phyloP scores from a whole-genome alignment of 73 alveolate species.

The Tetrahymena thermophila region DNA sequence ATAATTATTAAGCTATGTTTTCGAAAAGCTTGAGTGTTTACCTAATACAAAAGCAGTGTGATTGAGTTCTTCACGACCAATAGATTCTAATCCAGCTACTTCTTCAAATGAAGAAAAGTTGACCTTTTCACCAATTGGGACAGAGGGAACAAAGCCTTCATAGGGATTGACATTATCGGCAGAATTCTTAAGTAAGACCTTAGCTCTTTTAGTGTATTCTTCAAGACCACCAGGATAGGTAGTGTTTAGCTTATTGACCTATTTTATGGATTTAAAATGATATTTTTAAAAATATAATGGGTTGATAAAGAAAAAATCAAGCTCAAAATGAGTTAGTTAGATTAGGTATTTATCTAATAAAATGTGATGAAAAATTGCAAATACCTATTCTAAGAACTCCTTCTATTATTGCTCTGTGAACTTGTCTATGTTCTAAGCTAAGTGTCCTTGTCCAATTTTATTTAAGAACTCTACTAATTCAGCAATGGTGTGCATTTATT shows the following conservation, averaged over 20 bases:
- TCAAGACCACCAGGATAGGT: constrained; percentile 90
- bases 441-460: background rate
- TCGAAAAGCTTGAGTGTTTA: background rate
- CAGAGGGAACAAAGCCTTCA: constrained; percentile 73
- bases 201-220: constrained; percentile 87
- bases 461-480: background rate
- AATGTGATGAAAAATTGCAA: background rate
- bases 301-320: too few relatives aligned
- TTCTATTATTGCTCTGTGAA: background rate
- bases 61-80: constrained; percentile 71
- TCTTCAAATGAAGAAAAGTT: constrained; percentile 57
- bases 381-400: background rate
- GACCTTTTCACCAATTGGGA: constrained; percentile 81
- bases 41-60: constrained; percentile 80
- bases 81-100: constrained; percentile 60
- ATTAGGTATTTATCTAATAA: background rate
- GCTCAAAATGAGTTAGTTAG: background rate
- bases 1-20: background rate
- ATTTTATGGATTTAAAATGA: background rate
- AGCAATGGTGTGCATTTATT: background rate
- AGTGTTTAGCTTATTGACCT: constrained; percentile 14
- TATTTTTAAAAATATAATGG: too few relatives aligned
- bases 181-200: constrained; percentile 72
- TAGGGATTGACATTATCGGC: constrained; percentile 86
- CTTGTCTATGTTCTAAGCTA: background rate